Evolutionary conservation across 306 rosid species (phyloP), one percentile per base, ranked within the genome.

Genomic region (Nissolia schottii): DNA sequence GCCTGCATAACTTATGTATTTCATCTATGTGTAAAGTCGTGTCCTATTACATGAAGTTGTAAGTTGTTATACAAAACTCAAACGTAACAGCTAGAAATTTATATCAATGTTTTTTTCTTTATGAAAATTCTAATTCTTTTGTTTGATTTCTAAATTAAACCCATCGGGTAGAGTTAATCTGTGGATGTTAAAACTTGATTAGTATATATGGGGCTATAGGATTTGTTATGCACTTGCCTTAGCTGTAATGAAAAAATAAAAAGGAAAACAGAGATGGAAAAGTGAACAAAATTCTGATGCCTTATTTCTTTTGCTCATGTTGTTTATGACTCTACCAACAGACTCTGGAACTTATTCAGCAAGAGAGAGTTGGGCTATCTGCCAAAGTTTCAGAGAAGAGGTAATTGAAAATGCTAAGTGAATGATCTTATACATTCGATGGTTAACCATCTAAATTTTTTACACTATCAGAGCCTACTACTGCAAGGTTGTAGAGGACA

Each of bases 331-430:
- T 83, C 71, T 61, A 57, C 54, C 65, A 34, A 67, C 74, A 90
- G 97, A 86, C 89, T 40, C 78, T 86, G 83, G 91, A 81, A 77
- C 96, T 93, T 72, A 85, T 87, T 73, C 86, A 77, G 49, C 92
- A 93, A 79, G 98, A 93, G 80, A 86, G 65, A 77, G 70, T 69
- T 64, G 74, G 81, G 59, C 81, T 93, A 45, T 83, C 89, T 64
- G 70, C 84, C 77, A 87, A 84, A 84, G 84, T 78, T 50, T 74
- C 31, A 38, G 88, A 89, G 78, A 93, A 80, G 79, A 87, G 97
- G 98, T 93, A 80, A 79, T 9, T 82, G 64, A 73, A n/a, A 64
- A 70, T 49, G 25, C 41, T 55, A 15, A 58, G 14, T 24, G 79
- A 61, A 69, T 68, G 67, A 18, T 67, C 54, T 35, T 40, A 45